A percentile compares a stretch with the other conserved stretches of the same genome.
Conservation (phyloP, 805 yeast species). For the Candida xiaguanensis region DNA sequence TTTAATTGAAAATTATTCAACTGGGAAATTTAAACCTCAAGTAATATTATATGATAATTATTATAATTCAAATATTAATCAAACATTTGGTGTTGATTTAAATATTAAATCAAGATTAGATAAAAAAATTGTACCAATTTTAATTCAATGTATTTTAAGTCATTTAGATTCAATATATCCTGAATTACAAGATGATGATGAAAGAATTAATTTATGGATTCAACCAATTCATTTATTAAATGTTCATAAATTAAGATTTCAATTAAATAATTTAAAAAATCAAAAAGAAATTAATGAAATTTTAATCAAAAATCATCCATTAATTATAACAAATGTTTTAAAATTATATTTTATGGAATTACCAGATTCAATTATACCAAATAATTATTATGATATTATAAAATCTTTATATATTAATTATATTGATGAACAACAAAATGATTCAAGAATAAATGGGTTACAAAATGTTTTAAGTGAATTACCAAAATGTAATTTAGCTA, state of each 20-base stretch:
- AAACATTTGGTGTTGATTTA: constrained; percentile 77
- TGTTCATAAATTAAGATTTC: constrained; percentile 59
- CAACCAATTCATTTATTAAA: constrained; percentile 56
- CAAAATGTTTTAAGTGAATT: constrained; percentile 64
- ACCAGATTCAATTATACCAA: constrained; percentile 72
- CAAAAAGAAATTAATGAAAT: constrained; percentile 28
- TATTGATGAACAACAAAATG: constrained; percentile 38
- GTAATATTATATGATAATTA: constrained; percentile 77
- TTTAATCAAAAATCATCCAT: constrained; percentile 43
- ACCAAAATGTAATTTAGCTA: constrained; percentile 69
- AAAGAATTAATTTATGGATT: constrained; percentile 66
- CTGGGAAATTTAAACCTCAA: constrained; percentile 73
- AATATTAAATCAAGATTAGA: constrained; percentile 70
- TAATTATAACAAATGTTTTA: constrained; percentile 62
- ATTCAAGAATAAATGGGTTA: constrained; percentile 54
- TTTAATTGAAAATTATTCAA: constrained; percentile 61
- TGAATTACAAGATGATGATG: constrained; percentile 61
- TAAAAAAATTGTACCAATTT: constrained; percentile 64
- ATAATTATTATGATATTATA: constrained; percentile 61
- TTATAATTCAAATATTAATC: constrained; percentile 62
- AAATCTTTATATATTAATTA: constrained; percentile 56
- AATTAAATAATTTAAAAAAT: constrained; percentile 40
- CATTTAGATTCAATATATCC: constrained; percentile 73
- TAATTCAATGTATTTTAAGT: constrained; percentile 59
- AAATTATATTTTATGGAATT: constrained; percentile 74